phyloP scores from a whole-genome alignment of 2,329 filamentous ascomycete genomes.

The Chaetomium olivaceum region DNA sequence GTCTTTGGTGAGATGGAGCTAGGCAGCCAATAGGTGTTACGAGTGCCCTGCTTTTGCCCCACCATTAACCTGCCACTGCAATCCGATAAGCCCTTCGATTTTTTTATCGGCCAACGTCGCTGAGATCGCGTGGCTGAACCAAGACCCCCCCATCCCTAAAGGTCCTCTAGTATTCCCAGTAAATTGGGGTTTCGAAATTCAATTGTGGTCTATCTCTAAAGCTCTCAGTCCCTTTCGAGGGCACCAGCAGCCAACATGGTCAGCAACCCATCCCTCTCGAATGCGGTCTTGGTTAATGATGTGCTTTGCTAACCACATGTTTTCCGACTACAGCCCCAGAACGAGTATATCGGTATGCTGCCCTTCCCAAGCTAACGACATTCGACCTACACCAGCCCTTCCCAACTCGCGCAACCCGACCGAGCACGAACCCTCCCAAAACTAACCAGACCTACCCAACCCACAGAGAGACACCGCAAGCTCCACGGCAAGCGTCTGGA shows the following conservation, averaged over 20 bases:
- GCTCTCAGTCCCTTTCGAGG: constrained; percentile 25
- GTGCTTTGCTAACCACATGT: constrained; percentile 26
- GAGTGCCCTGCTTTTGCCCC: neutral
- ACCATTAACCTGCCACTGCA: constrained; percentile 18
- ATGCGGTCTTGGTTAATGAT: neutral
- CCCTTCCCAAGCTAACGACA: neutral
- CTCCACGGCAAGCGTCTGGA: constrained; percentile 59
- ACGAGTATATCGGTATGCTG: constrained; percentile 67
- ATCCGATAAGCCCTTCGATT: constrained; percentile 27
- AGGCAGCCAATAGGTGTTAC: constrained; percentile 2
- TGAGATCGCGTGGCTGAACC: constrained; percentile 9
- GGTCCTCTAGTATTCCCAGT: neutral
- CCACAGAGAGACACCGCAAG: constrained; percentile 34
- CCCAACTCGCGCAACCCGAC: constrained; percentile 42
- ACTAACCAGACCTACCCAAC: constrained; percentile 28
- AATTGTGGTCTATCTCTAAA: neutral
- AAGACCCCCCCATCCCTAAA: constrained; percentile 9
- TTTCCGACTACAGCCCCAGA: constrained; percentile 64
- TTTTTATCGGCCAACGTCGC: constrained; percentile 29
- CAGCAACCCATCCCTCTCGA: constrained; percentile 5
- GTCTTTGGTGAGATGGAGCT: neutral
- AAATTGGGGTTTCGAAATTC: neutral
- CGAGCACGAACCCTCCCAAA: neutral
- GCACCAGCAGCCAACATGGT: constrained; percentile 30
- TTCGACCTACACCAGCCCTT: neutral